phyloP scores from a whole-genome alignment of 805 yeast species.

The Candida argentea region DNA sequence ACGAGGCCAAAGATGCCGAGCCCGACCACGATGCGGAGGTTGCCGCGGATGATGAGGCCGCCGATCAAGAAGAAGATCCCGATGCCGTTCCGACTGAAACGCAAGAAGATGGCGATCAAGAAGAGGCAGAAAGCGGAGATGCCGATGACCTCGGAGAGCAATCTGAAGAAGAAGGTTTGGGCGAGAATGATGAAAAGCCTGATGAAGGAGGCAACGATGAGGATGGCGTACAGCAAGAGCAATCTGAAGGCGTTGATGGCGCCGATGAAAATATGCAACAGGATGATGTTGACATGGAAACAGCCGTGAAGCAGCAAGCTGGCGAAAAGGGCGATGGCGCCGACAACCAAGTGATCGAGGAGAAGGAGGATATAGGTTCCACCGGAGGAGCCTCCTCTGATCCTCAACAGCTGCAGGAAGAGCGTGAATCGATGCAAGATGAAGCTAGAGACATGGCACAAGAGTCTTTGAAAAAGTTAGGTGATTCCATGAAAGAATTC shows the following conservation, averaged over 20 bases:
- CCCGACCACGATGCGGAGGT: constrained; percentile 14
- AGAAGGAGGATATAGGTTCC: constrained; percentile 60
- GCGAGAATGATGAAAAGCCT: constrained; percentile 7
- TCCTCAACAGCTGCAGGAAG: constrained; percentile 27
- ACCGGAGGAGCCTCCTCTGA: constrained; percentile 41
- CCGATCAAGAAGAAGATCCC: constrained; percentile 10
- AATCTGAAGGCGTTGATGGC: constrained; percentile 46
- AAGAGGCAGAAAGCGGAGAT: constrained; percentile 14
- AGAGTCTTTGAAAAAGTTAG: constrained; percentile 77
- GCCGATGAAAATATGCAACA: constrained; percentile 32
- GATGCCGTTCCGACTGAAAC: constrained; percentile 7
- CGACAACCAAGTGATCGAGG: constrained; percentile 44
- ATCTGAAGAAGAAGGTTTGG: constrained; percentile 18
- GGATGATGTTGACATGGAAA: constrained; percentile 43
- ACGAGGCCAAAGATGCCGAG: constrained; percentile 22
- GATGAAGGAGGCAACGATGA: constrained; percentile 32
- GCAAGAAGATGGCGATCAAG: constrained; percentile 6
- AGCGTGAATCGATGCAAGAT: constrained; percentile 32
- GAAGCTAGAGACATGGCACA: constrained; percentile 56
- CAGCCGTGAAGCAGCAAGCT: constrained; percentile 49
- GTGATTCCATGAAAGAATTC: constrained; percentile 86
- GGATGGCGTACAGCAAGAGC: constrained; percentile 22
- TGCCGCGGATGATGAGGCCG: constrained; percentile 11
- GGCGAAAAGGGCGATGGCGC: constrained; percentile 59
- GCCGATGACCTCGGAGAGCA: constrained; percentile 17